phyloP scores from a whole-genome alignment of 2,329 filamentous ascomycete genomes.

The Colletotrichum chlorophyti region DNA sequence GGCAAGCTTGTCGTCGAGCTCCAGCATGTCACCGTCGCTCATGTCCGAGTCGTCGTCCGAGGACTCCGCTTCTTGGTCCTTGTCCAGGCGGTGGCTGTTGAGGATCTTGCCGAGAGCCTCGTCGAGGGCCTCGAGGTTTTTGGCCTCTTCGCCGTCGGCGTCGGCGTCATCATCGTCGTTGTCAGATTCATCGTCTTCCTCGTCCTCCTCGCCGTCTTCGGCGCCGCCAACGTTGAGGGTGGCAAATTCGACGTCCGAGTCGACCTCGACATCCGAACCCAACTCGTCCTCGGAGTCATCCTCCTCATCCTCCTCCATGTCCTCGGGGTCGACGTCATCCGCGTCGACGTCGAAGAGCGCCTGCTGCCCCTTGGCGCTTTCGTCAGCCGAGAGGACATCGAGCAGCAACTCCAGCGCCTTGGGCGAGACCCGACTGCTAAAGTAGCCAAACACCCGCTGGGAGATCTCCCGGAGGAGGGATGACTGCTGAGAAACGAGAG shows the following conservation, averaged over 20 bases:
- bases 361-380: conserved; percentile 83
- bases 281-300: conserved; percentile 51
- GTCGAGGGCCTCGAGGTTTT: conserved; percentile 64
- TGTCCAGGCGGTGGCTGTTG: conserved; percentile 71
- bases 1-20: conserved; percentile 80
- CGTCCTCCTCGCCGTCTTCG: conserved; percentile 48
- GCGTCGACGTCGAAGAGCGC: conserved; percentile 77
- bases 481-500: conserved; percentile 86
- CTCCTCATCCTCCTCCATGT: conserved; percentile 46
- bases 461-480: conserved; percentile 85
- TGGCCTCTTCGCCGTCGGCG: conserved; percentile 47
- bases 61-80: conserved; percentile 61
- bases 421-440: conserved; percentile 76
- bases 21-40: conserved; percentile 96
- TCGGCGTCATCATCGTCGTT: conserved; percentile 49
- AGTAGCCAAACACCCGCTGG: conserved; percentile 85
- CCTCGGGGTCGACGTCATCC: conserved; percentile 47
- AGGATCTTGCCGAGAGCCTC: conserved; percentile 80
- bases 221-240: conserved; percentile 50
- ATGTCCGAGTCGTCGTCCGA: conserved; percentile 79
- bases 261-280: conserved; percentile 53
- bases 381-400: conserved; percentile 78
- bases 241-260: conserved; percentile 58
- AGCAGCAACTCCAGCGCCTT: conserved; percentile 72
- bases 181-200: conserved; percentile 54